phyloP scores from a whole-genome alignment of 1,284 basidiomycete genomes.

The Sanghuangporus sanghuang region DNA sequence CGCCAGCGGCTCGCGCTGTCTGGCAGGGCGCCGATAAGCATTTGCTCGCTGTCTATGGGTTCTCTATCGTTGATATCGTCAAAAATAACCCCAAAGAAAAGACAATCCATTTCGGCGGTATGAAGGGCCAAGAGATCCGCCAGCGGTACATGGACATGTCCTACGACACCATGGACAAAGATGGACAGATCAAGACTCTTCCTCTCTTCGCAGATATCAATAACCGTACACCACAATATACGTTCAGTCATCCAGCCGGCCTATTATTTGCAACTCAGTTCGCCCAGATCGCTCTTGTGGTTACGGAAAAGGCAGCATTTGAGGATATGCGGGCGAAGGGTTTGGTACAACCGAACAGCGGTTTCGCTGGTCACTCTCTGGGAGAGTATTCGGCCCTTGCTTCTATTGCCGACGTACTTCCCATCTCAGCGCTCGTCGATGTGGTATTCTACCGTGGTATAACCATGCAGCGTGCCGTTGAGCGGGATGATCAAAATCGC shows the following conservation, averaged over 20 bases:
- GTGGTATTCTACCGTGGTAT: slow-evolving; percentile 99
- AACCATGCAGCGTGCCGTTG: slow-evolving; percentile 98
- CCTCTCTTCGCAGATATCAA: slow-evolving; percentile 94
- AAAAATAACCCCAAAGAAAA: slow-evolving; percentile 97
- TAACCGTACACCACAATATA: slow-evolving; percentile 89
- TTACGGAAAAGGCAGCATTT: slow-evolving; percentile 96
- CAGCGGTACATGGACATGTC: slow-evolving; percentile 99
- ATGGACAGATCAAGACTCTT: slow-evolving; percentile 90
- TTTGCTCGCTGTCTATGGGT: slow-evolving; percentile 90
- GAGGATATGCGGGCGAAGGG: slow-evolving; percentile 98
- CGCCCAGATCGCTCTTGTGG: slow-evolving; percentile 95
- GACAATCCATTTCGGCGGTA: slow-evolving; percentile 98
- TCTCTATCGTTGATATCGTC: slow-evolving; percentile 98
- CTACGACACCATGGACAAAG: slow-evolving; percentile 94
- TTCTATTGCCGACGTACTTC: slow-evolving; percentile 93
- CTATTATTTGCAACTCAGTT: slow-evolving; percentile 97
- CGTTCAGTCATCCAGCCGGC: slow-evolving; percentile 94
- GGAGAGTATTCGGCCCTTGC: slow-evolving; percentile 98
- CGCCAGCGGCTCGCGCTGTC: slow-evolving; percentile 89
- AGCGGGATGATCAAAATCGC: slow-evolving; percentile 87
- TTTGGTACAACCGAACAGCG: slow-evolving; percentile 86
- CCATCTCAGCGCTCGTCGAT: slow-evolving; percentile 94
- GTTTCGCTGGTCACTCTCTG: slow-evolving; percentile 96
- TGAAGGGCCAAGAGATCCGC: slow-evolving; percentile 96
- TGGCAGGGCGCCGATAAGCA: slow-evolving; percentile 97